Evolutionary conservation across 371 early-diverging fungal genomes (phyloP).

Genomic region (Coemansia linderi): DNA sequence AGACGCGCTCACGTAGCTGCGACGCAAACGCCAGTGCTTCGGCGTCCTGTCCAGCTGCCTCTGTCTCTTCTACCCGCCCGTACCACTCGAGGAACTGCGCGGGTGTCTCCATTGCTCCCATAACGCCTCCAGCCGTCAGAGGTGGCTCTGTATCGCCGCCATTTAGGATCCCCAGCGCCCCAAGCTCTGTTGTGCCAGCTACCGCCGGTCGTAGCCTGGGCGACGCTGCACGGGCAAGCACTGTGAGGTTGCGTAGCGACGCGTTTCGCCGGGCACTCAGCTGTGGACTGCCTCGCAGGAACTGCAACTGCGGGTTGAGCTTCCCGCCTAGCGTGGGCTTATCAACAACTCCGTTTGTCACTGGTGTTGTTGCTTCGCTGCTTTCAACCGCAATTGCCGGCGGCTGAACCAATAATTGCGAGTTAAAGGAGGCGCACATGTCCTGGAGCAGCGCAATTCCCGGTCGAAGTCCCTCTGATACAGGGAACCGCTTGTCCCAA

Average conservation of each 20-base stretch:
- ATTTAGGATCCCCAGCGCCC: background rate
- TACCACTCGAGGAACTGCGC: slow-evolving; percentile 93
- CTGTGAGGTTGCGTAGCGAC: slow-evolving; percentile 24
- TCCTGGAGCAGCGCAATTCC: slow-evolving; percentile 23
- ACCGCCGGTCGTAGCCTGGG: slow-evolving; percentile 2
- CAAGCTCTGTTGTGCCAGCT: background rate
- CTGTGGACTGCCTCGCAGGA: slow-evolving; percentile 20
- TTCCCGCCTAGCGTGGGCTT: background rate
- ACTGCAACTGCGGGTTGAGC: slow-evolving; percentile 11
- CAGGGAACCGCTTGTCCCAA: slow-evolving; percentile 21
- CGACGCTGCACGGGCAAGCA: slow-evolving; percentile 6
- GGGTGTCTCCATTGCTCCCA: slow-evolving; percentile 72
- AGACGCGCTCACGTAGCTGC: slow-evolving; percentile 20
- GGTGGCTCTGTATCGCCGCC: background rate
- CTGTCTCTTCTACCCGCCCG: slow-evolving; percentile 72
- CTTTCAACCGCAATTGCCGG: background rate
- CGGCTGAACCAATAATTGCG: slow-evolving; percentile 6
- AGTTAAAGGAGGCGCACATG: background rate
- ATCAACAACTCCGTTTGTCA: background rate
- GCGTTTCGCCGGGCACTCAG: slow-evolving; percentile 30
- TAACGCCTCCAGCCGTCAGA: background rate
- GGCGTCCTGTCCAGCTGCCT: slow-evolving; percentile 72
- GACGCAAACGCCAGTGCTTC: slow-evolving; percentile 77
- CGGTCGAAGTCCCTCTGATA: slow-evolving; percentile 4
- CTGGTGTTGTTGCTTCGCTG: background rate